Conservation (phyloP, 805 yeast genomes). For the Teunomyces panamensis region DNA sequence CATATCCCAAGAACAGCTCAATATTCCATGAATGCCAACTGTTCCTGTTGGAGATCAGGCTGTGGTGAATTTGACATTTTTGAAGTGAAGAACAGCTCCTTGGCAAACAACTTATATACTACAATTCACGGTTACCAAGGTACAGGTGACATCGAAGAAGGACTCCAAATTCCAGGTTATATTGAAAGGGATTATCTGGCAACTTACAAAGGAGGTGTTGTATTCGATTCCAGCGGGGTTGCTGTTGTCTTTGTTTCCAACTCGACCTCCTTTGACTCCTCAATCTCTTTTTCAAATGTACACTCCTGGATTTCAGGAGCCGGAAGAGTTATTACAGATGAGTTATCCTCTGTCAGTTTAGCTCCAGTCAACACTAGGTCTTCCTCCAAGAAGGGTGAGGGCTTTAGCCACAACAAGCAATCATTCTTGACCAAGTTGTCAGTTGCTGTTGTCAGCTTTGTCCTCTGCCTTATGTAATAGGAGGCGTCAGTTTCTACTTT, state of each 20-base stretch:
- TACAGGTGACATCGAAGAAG: conserved; percentile 57
- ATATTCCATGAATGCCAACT: conserved; percentile 56
- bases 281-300: conserved; percentile 45
- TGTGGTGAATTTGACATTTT: conserved; percentile 80
- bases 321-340: conserved; percentile 23
- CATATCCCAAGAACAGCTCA: conserved; percentile 74
- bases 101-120: conserved; percentile 53
- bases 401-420: conserved; percentile 7
- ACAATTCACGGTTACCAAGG: conserved; percentile 80
- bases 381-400: conserved; percentile 24
- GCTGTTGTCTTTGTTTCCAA: conserved; percentile 62
- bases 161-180: conserved; percentile 56
- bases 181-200: conserved; percentile 48
- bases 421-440: conserved; percentile 8
- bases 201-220: conserved; percentile 69
- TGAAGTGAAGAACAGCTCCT: conserved; percentile 67
- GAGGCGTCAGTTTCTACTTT: not conserved
- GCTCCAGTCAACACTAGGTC: conserved; percentile 17
- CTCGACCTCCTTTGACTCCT: conserved; percentile 45
- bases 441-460: conserved; percentile 6
- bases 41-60: conserved; percentile 76
- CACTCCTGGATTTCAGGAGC: conserved; percentile 43
- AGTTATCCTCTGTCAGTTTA: conserved; percentile 25
- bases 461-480: conserved; percentile 9
- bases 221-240: conserved; percentile 59